Conservation (phyloP, 2,329 filamentous ascomycete species). For the Pyrenophora graminea region DNA sequence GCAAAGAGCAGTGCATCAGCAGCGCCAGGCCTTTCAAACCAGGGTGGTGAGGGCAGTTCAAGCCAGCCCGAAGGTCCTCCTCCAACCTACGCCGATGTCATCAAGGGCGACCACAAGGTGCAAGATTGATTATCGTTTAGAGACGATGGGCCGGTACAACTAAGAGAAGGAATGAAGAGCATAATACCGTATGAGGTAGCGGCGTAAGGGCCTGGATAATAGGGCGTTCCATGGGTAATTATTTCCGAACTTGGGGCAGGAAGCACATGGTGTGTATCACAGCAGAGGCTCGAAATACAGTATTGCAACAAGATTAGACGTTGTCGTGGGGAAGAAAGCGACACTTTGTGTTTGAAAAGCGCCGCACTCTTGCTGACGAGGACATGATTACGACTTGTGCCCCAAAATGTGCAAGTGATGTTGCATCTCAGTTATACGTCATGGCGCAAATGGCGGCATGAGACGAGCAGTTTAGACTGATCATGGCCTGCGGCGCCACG, state of each 20-base stretch:
- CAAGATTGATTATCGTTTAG: constrained; percentile 54
- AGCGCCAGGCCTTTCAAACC: constrained; percentile 16
- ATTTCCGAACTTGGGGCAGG: background rate
- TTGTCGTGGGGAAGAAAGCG: too few relatives aligned
- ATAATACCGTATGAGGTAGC: background rate
- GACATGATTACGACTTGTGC: too few relatives aligned
- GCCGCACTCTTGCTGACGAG: too few relatives aligned
- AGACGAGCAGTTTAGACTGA: background rate
- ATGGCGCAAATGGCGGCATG: background rate
- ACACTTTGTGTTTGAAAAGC: too few relatives aligned
- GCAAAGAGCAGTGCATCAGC: constrained; percentile 17
- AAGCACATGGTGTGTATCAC: constrained; percentile 1
- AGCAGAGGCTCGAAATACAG: background rate
- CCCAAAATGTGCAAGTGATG: too few relatives aligned
- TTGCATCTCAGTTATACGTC: background rate
- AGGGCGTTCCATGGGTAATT: background rate
- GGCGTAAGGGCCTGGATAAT: background rate
- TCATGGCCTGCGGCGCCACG: background rate
- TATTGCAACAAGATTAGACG: too few relatives aligned
- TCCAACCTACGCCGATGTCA: constrained; percentile 87
- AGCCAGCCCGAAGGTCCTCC: constrained; percentile 58
- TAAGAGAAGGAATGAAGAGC: background rate
- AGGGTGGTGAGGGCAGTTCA: constrained; percentile 34
- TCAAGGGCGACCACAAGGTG: constrained; percentile 88
- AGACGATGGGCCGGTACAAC: background rate